Base-by-base conservation (phyloP, 1,284 basidiomycete species). In the Fomitopsis palustris region DNA sequence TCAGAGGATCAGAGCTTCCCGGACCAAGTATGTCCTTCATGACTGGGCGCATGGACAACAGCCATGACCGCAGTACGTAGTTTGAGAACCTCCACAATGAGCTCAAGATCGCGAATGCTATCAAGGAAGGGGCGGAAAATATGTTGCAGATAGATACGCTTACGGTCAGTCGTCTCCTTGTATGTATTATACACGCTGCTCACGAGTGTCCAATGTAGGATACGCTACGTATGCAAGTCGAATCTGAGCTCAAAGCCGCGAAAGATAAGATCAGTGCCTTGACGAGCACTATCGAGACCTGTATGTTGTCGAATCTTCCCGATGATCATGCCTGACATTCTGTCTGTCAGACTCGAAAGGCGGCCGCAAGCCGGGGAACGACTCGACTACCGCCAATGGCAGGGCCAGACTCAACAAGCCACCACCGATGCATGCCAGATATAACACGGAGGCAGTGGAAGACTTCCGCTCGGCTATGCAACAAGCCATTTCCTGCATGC, bases 111-210 rank as follows among this genome's bases (percentile, higher is more conserved):
- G 87, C 92, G 72, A 85, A 83, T 61, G 83, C 88, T 59, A 92
- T 95, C 67, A 90, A 86, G 70, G 91, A 93, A 72, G 93, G 93
- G 17, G 93, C 93, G 1, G 91, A 93, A 74, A 92, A 89, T 62
- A 78, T 95, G 56, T 76, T 95, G 51, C 84, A 84, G 61, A 84
- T 90, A 74, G 77, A 37, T 14, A 37, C 81, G 29, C 74, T 90
- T 41, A 79, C 78, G 55, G 88, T 90, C 68, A 64, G 80, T 71
- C 21, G 53, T 27, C 31, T 17, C 23, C 43, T 49, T 10, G 17
- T 39, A 9, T 19, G 33, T 49, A n/a, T 33, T 35, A 45, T 21
- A 35, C 14, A 42, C 42, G 51, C 35, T 37, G 29, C 42, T 58
- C 56, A 39, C 27, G 10, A 23, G 38, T n/a, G 42, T 21, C 60